Base-by-base conservation (phyloP, 768 basidiomycete genomes). In the Boletus barrowsii region DNA sequence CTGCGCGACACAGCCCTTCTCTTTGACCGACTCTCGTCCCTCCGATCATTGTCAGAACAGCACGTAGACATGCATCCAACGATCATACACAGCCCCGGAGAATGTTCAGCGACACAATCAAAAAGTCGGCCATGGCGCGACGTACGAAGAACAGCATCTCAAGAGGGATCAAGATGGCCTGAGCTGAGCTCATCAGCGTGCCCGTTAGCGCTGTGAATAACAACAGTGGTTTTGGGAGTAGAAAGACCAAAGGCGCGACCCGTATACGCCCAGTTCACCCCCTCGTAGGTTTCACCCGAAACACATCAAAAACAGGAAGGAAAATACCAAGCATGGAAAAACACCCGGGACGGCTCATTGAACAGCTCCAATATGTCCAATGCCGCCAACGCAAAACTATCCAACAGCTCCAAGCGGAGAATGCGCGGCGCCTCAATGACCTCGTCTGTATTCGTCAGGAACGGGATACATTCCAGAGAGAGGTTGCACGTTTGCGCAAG, bases 391-490 rank as follows among this genome's bases (percentile, higher is more conserved):
- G 59, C 33, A 63, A 50, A 14, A 36, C 58, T 43, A 66, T 68
- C 18, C 65, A 65, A 36, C 62, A 67, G 26, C 57, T 68, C 13
- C 67, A 68, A 40, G 64, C 54, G 1, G 67, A 69, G n/a, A 60
- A 59, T 11, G 53, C 59, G 3, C 55, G 68, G 26, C 52, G 59
- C 6, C 56, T 70, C 33, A 49, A 49, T 29, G 63, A 68, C n/a
- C 63, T 69, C 20, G 56, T 17, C 5, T 63, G 69, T 10, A 22
- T 69, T 15, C 68, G 68, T 26, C 66, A 56, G 29, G 67, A 68
- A 47, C 60, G 68, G 30, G 68, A 69, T 24, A 33, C 29, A 7
- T 69, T 64, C 44, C 61, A 59, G 14, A 57, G 51, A 47, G 63
- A 68, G 40, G 59, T 42, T 1, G 66, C 59, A 7, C 62, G 53